These are phyloP conservation scores for Paxillus ammoniavirescens DNA, from an alignment of 768 basidiomycete species.

Conservation along the genomic window DNA sequence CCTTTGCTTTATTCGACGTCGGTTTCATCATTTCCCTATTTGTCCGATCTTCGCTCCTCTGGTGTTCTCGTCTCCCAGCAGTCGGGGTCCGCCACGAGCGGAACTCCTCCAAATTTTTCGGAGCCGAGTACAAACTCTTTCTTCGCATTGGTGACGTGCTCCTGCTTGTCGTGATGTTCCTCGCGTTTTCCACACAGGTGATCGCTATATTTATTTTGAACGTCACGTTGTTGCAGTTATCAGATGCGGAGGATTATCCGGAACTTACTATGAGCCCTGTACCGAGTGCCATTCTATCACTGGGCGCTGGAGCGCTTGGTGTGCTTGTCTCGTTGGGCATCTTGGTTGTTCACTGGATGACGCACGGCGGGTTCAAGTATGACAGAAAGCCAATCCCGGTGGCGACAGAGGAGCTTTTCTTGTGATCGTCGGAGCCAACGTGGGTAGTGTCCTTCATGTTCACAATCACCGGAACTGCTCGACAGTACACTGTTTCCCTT, in stretches of 20 bases:
- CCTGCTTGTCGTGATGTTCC: background rate
- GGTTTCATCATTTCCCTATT: constrained; percentile 15
- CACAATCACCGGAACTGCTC: background rate
- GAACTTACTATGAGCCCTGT: background rate
- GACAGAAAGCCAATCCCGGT: background rate
- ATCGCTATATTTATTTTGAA: background rate
- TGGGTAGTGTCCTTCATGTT: background rate
- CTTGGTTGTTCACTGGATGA: background rate
- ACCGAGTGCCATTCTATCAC: background rate
- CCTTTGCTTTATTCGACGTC: constrained; percentile 24
- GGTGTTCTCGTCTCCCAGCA: background rate
- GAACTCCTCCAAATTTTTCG: background rate
- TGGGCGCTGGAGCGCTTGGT: background rate
- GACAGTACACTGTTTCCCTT: background rate
- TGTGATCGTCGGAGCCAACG: background rate
- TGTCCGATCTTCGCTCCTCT: background rate
- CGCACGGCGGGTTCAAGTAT: background rate
- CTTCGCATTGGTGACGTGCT: background rate
- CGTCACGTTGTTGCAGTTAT: background rate
- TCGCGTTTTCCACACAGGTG: background rate
- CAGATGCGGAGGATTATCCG: background rate
- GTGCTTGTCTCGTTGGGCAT: background rate
- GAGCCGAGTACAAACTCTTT: background rate
- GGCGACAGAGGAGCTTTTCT: background rate
- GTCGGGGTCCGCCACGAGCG: background rate